Percentiles rank a stretch among this genome's conserved stretches.
Evolutionary conservation across 345 rosid species (phyloP).

Genomic region (Hibiscus tridactylites): DNA sequence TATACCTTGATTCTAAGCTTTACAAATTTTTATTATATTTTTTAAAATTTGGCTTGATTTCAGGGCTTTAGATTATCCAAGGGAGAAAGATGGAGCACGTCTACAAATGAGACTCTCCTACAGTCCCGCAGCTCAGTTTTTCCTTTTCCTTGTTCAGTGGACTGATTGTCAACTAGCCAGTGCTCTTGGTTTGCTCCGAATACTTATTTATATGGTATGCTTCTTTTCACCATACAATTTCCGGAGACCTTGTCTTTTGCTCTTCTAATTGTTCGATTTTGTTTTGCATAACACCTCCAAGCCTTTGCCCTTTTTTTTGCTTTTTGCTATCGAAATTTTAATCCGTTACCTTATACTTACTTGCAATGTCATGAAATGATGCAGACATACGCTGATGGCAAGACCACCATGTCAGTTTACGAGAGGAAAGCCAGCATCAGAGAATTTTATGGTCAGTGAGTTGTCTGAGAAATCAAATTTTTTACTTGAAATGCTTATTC

Average conservation of each 20-base stretch:
- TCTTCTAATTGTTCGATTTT: background rate
- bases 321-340: too few species aligned
- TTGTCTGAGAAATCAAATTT: background rate
- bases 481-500: background rate
- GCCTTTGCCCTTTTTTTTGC: background rate
- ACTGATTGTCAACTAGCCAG: constrained; percentile 91
- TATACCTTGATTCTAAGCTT: background rate
- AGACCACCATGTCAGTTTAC: constrained; percentile 72
- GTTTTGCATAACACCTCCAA: background rate
- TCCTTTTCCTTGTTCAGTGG: constrained; percentile 94
- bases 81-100: constrained; percentile 68
- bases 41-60: background rate
- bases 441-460: constrained; percentile 67
- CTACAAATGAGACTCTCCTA: constrained; percentile 93
- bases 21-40: background rate
- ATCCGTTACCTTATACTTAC: background rate
- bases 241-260: background rate
- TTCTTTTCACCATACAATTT: constrained; percentile 3
- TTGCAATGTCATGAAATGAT: constrained; percentile 15
- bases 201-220: constrained; percentile 67
- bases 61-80: constrained; percentile 79
- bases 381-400: constrained; percentile 78
- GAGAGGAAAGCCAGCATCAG: constrained; percentile 78
- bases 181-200: constrained; percentile 75
- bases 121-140: constrained; percentile 79